Evolutionary conservation across 352 stramenopile species (phyloP).

Genomic region (Pythium insidiosum): DNA sequence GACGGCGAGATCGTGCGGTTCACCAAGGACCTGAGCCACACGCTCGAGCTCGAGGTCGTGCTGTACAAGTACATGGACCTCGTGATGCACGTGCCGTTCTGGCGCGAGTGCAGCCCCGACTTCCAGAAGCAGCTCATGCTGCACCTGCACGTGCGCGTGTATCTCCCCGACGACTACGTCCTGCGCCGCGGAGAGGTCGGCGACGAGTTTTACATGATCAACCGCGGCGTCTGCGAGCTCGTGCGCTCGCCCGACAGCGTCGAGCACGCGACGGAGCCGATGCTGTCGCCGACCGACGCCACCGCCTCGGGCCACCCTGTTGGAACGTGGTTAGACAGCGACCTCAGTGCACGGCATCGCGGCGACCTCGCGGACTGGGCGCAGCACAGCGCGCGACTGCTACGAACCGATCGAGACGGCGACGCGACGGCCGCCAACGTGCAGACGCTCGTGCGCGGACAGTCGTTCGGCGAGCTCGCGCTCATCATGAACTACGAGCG

Average conservation of each 20-base stretch:
- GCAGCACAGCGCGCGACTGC: not conserved
- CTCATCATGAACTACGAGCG: constrained; percentile 36
- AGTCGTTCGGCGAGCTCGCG: constrained; percentile 37
- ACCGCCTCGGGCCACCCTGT: not conserved
- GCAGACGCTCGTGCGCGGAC: constrained; percentile 9
- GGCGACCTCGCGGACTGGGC: not conserved
- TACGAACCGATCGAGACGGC: no score
- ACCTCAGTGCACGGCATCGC: not conserved
- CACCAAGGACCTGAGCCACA: constrained; percentile 47
- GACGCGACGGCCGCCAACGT: not conserved
- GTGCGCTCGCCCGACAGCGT: constrained; percentile 13
- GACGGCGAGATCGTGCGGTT: constrained; percentile 44
- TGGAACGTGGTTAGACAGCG: not conserved
- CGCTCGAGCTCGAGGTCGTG: constrained; percentile 51
- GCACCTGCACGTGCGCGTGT: constrained; percentile 45
- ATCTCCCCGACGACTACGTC: constrained; percentile 70
- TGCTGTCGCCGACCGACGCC: no score
- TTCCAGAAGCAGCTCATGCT: constrained; percentile 65
- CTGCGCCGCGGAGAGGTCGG: constrained; percentile 47
- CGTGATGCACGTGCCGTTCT: constrained; percentile 51
- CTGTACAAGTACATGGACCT: constrained; percentile 73
- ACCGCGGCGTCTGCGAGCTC: constrained; percentile 47
- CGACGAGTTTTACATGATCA: constrained; percentile 66
- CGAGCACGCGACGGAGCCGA: constrained; percentile 20
- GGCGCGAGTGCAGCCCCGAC: constrained; percentile 37